Percentiles rank a stretch among this genome's conserved stretches.
These are phyloP conservation scores for Aechmea fasciata DNA, from an alignment of 176 grass and related monocot species.

Conservation along the genomic window DNA sequence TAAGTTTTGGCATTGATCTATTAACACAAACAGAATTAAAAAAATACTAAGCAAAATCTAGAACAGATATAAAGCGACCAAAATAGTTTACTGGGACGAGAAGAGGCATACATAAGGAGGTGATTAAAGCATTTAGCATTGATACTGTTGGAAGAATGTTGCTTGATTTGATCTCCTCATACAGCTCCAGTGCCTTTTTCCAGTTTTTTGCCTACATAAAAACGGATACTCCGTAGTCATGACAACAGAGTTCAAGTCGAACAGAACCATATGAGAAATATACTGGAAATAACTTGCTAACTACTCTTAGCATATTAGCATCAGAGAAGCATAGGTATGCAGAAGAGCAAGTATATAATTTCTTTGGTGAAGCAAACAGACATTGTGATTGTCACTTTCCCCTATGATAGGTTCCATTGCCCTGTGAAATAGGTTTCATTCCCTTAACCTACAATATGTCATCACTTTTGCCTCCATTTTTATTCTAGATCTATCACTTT, in stretches of 20 bases:
- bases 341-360: not conserved
- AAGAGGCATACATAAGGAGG: conserved; percentile 61
- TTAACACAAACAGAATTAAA: too few relatives aligned
- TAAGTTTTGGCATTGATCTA: too few relatives aligned
- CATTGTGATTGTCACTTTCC: too few relatives aligned
- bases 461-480: too few relatives aligned
- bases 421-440: too few relatives aligned
- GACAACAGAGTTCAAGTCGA: not conserved
- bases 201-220: conserved; percentile 71
- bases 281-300: not conserved
- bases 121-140: conserved; percentile 90
- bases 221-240: not conserved
- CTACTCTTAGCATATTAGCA: not conserved
- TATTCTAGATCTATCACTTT: too few relatives aligned
- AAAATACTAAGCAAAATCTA: too few relatives aligned
- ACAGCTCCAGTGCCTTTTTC: conserved; percentile 77
- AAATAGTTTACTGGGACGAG: not conserved
- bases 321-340: not conserved
- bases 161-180: conserved; percentile 69
- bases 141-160: conserved; percentile 73
- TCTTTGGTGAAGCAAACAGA: too few relatives aligned
- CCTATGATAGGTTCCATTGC: too few relatives aligned
- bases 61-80: not conserved
- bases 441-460: too few relatives aligned
- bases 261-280: not conserved